phyloP scores from a whole-genome alignment of 75 land plant species.

The Cryptomeria japonica region DNA sequence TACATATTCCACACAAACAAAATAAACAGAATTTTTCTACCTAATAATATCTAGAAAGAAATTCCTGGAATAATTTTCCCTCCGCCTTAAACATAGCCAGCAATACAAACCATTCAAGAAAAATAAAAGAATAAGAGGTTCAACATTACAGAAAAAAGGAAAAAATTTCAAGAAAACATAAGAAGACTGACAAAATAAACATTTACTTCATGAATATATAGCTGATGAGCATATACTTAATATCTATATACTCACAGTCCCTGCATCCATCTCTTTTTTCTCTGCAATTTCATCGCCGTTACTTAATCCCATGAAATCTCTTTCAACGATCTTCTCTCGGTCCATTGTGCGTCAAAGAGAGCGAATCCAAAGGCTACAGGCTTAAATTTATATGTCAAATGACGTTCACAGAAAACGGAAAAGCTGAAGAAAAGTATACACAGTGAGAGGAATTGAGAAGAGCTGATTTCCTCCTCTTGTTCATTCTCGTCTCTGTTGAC shows the following conservation, averaged over 20 bases:
- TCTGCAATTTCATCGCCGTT: conserved; percentile 4
- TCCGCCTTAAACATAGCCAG: background rate
- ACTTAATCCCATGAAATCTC: conserved; percentile 6
- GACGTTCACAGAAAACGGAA: background rate
- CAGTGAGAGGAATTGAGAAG: background rate
- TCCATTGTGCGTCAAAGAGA: background rate
- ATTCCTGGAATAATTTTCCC: background rate
- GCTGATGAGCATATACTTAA: background rate
- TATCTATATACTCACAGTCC: conserved; percentile 5
- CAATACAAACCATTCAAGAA: background rate
- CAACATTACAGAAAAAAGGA: background rate
- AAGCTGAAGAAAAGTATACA: background rate
- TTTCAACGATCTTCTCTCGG: background rate
- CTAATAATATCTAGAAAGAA: background rate
- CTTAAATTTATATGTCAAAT: background rate
- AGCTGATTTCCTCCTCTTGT: background rate
- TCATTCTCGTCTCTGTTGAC: background rate
- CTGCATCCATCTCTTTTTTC: background rate
- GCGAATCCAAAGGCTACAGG: too few species aligned
- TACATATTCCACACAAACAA: background rate
- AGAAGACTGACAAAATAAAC: background rate
- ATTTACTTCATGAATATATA: background rate
- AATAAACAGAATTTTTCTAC: background rate
- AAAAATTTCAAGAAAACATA: background rate
- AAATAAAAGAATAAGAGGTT: background rate